Percentiles rank a stretch among this genome's conserved stretches.
These are phyloP conservation scores for Zostera marina DNA, from an alignment of 116 monocot genomes.

Conservation along the genomic window DNA sequence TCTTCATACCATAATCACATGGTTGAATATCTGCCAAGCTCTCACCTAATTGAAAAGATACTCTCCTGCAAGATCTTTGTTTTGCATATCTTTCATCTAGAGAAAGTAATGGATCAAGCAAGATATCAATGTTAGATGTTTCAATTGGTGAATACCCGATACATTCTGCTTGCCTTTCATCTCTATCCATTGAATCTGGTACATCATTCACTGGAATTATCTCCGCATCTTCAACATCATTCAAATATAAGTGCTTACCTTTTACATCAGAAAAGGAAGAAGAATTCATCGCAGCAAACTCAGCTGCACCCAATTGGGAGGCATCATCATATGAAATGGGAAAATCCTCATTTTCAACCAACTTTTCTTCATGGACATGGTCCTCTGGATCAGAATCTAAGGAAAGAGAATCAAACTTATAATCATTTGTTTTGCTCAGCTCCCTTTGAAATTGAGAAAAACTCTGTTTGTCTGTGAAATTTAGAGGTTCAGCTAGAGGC, in stretches of 20 bases:
- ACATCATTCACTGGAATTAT: neutral
- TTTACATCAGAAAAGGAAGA: constrained; percentile 11
- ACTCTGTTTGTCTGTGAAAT: constrained; percentile 7
- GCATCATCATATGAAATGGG: constrained; percentile 9
- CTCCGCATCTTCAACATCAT: neutral
- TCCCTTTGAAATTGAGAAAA: constrained; percentile 19
- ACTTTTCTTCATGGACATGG: constrained; percentile 18
- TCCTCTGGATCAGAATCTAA: constrained; percentile 20
- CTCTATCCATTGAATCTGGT: neutral
- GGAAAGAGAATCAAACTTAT: constrained; percentile 21
- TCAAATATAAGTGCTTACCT: neutral
- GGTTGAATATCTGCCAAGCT: neutral
- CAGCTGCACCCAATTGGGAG: constrained; percentile 18
- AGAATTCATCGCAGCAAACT: constrained; percentile 8
- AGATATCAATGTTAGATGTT: constrained; percentile 12
- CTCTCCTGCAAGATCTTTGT: neutral
- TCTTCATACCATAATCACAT: too few species aligned
- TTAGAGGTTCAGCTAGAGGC: constrained; percentile 6
- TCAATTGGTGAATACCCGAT: constrained; percentile 27
- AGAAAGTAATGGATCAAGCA: constrained; percentile 7
- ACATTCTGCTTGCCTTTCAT: constrained; percentile 7
- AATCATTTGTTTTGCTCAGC: constrained; percentile 34
- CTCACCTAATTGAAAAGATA: neutral
- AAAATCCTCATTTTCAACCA: constrained; percentile 3
- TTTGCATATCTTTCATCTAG: neutral